These are phyloP conservation scores for Kappamyces sp. DNA, from an alignment of 192 early-diverging fungal species.

Conservation along the genomic window DNA sequence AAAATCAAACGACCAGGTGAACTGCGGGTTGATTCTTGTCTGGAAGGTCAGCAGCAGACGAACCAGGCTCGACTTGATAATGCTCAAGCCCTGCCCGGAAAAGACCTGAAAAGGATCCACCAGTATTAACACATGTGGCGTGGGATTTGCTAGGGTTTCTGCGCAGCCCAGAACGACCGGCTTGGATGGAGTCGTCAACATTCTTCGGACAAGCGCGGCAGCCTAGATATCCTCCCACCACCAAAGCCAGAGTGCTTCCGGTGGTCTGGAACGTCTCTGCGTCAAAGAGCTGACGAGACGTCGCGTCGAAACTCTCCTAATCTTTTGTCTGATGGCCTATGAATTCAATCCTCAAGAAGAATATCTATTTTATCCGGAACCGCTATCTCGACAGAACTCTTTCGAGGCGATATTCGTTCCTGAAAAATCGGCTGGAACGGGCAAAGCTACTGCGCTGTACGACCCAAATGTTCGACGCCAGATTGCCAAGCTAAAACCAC, in stretches of 20 bases:
- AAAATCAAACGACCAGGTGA: slow-evolving; percentile 16
- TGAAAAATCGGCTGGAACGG: neutral
- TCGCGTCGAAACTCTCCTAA: too few relatives aligned
- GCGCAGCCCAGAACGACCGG: slow-evolving; percentile 11
- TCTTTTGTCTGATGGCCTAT: neutral
- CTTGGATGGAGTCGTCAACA: slow-evolving; percentile 2
- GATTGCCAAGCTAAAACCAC: slow-evolving; percentile 32
- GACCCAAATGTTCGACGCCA: slow-evolving; percentile 41
- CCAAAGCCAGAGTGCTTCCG: too few relatives aligned
- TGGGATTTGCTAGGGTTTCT: slow-evolving; percentile 4
- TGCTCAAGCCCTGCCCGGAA: neutral
- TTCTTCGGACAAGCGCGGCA: too few relatives aligned
- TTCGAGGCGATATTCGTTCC: slow-evolving; percentile 8
- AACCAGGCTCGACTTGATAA: neutral
- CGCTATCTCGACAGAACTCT: slow-evolving; percentile 4
- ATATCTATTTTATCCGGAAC: slow-evolving; percentile 16
- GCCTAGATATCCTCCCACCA: too few relatives aligned
- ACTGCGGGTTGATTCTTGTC: slow-evolving; percentile 5
- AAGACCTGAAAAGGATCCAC: neutral
- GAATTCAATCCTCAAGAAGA: slow-evolving; percentile 16
- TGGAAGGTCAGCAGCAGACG: slow-evolving; percentile 6
- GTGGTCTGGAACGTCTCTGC: too few relatives aligned
- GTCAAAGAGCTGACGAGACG: too few relatives aligned
- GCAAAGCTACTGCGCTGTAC: slow-evolving; percentile 29
- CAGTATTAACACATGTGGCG: slow-evolving; percentile 6